Evolutionary conservation across 163 green algal species (phyloP).

Genomic region (Coccomyxa subellipsoidea): DNA sequence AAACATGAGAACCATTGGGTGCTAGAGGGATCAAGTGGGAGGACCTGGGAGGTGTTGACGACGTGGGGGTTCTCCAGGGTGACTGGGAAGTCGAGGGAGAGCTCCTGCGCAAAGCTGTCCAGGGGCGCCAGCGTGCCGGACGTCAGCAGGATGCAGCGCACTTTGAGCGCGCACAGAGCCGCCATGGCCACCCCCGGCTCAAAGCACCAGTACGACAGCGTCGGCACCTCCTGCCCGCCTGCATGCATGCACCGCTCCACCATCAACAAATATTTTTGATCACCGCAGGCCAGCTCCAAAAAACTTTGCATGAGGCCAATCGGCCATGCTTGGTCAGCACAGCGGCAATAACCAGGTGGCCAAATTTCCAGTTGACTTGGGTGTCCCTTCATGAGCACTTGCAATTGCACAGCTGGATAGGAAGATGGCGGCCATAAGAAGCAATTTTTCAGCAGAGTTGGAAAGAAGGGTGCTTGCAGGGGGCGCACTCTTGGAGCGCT

Average conservation of each 20-base stretch:
- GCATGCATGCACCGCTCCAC: too few relatives aligned
- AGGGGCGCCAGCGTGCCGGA: constrained; percentile 88
- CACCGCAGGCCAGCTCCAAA: too few relatives aligned
- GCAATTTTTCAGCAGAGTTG: too few relatives aligned
- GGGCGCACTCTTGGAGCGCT: constrained; percentile 22
- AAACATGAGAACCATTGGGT: background rate
- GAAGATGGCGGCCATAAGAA: too few relatives aligned
- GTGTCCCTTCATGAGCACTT: too few relatives aligned
- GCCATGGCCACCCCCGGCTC: constrained; percentile 67
- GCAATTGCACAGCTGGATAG: too few relatives aligned
- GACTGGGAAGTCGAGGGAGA: constrained; percentile 80
- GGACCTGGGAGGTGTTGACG: constrained; percentile 66
- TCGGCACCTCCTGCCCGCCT: constrained; percentile 33
- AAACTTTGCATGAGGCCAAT: too few relatives aligned
- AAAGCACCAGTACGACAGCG: constrained; percentile 91
- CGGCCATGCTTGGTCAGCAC: too few relatives aligned
- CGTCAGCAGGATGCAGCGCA: constrained; percentile 83
- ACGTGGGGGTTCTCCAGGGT: constrained; percentile 94
- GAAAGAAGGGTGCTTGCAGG: too few relatives aligned
- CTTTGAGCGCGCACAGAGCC: constrained; percentile 28
- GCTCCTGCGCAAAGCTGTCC: constrained; percentile 84
- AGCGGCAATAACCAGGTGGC: too few relatives aligned
- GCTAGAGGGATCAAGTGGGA: background rate
- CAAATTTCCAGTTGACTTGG: too few relatives aligned
- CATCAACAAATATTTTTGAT: too few relatives aligned